Base-by-base conservation (phyloP, 768 basidiomycete species). In the Amanita exitialis region DNA sequence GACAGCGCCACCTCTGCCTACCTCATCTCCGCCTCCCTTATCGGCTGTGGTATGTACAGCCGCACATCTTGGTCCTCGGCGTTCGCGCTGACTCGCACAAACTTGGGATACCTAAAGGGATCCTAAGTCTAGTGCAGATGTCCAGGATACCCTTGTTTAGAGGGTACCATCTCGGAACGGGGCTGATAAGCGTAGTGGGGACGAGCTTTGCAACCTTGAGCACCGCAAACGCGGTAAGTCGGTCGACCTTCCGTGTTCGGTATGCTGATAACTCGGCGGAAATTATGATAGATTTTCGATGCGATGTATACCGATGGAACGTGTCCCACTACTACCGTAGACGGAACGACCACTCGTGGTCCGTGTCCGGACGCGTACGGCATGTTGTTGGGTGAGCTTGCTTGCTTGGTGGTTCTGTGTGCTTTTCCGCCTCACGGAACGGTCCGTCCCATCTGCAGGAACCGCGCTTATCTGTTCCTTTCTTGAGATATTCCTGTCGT, bases 321-420 rank as follows among this genome's bases (percentile, higher is more conserved):
- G 2, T 93, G 90, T 64, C 74, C 85, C 0, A 77, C 76, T 0
- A 74, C 70, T 2, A 69, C 64, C 9, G 64, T 75, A 1, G 79
- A 86, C 56, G 89, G 89, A 0, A 76, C 73, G 0, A 64, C 78
- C 15, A 76, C 75, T 10, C 73, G 78, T 6, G 73, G 69, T 0
- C 60, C 84, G 7, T 91, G 87, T 63, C 88, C 86, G 0, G 85
- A 89, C 49, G 88, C 87, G 0, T 91, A 85, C 59, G 88, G 89
- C 20, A 83, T 76, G 67, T 69, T 90, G 3, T 74, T 90, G 25
- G 84, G 88, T 79, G 57, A 39, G 69, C 56, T 13, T 15, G 7
- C n/a, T 25, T 1, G 2, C 18, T 15, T 42, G 13, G 27, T 9
- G 23, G n/a, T 5, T n/a, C n/a, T n/a, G 10, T 32, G 12, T 23